Percentiles rank a stretch among this genome's conserved stretches.
These are phyloP conservation scores for Apostasia shenzhenica DNA, from an alignment of 106 monocot genomes.

Conservation along the genomic window DNA sequence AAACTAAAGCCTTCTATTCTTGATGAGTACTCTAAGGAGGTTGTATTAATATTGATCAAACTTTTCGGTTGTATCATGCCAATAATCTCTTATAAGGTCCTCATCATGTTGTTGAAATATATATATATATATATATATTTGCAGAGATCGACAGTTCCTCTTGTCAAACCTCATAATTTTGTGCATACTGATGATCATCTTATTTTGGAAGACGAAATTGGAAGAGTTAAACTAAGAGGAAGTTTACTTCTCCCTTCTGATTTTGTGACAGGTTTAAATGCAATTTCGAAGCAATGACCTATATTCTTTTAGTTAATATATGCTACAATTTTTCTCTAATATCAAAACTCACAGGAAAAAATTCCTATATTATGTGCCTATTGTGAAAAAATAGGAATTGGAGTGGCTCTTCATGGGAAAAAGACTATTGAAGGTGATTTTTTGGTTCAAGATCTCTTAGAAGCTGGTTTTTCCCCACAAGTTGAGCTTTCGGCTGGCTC, in stretches of 20 bases:
- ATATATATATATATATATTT: background rate
- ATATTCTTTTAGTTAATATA: background rate
- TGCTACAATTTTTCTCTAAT: background rate
- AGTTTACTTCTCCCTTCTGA: constrained; percentile 39
- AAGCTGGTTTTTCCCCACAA: constrained; percentile 82
- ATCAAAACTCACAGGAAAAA: background rate
- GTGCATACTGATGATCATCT: constrained; percentile 92
- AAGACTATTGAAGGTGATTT: constrained; percentile 89
- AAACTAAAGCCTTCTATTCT: constrained; percentile 90
- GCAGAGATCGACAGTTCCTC: constrained; percentile 85
- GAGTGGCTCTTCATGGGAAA: constrained; percentile 74
- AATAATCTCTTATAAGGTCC: background rate
- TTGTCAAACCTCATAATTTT: constrained; percentile 95
- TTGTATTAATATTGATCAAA: constrained; percentile 10
- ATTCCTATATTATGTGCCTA: background rate
- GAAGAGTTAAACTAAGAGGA: constrained; percentile 89
- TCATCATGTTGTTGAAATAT: background rate
- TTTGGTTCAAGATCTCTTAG: constrained; percentile 77
- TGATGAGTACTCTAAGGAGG: constrained; percentile 99
- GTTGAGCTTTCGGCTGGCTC: constrained; percentile 15
- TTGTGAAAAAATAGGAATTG: constrained; percentile 49
- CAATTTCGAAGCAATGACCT: background rate
- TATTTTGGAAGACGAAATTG: constrained; percentile 97
- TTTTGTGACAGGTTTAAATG: constrained; percentile 71
- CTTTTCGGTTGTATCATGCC: background rate